Evolutionary conservation across 805 yeast species (phyloP), one percentile per base, ranked within the genome.

Genomic region (Henningerozyma blattae): DNA sequence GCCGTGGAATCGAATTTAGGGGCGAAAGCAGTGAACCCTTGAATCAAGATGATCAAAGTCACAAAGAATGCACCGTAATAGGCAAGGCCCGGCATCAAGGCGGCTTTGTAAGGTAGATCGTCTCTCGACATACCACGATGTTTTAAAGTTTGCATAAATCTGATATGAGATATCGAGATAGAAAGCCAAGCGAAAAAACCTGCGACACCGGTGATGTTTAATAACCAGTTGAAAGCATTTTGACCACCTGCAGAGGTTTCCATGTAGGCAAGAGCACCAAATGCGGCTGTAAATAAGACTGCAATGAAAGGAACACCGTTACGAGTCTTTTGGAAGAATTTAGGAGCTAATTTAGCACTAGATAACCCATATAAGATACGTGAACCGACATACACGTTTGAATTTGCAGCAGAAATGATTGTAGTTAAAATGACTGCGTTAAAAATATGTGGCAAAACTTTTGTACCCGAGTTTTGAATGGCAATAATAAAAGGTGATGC

Each of bases 401-500:
- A 77, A 60, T 80, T 80, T 52, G 77, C 89, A 18, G 89, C 86
- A n/a, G 87, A 78, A 32, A 77, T 66, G 37, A 79, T 70, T 14
- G 87, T 75, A 16, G 68, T 44, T 31, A 80, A 52, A 40, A 80
- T 72, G 34, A 79, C 77, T 14, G 79, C 87, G 51, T 80, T 80
- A 57, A 80, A 75, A 34, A 80, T 75, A 48, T 72, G 67, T 30
- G 86, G 83, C 39, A 80, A 59, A 3, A 76, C 67, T 38, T 62
- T 61, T 15, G 86, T 78, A 22, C 84, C 85, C 4, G 77, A 68
- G 56, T 75, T 77, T 39, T 64, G 55, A 48, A 80, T 76, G 27
- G 89, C 83, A 52, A 80, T 69, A 41, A 80, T 68, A 50, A 78
- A 80, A 15, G 89, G 89, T 18, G 87, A 79, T 4, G 76, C 54